Base-by-base conservation (phyloP, 2,329 filamentous ascomycete genomes). In the Arthrobotrys sphaeroides region DNA sequence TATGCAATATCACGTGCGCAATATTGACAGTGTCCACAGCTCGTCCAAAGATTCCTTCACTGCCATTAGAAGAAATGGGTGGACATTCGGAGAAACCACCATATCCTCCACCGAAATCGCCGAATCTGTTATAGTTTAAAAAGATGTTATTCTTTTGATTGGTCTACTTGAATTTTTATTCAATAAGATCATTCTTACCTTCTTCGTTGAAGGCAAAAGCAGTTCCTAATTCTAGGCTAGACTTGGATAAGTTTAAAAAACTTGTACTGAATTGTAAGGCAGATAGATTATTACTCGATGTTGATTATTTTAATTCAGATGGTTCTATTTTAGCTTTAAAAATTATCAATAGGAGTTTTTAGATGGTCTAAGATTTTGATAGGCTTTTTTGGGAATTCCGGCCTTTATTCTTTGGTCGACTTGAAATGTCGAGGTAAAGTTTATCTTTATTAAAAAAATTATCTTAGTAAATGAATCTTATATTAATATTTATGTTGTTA, bases 341-440 rank as follows among this genome's bases (percentile, higher is more conserved):
- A 0, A 91, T 96, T 1, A 93, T 97, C 0, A 92, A 91, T 2
- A 93, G 93, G 6, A 97, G 85, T 83, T 91, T 95, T 5, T 92
- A 92, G 79, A 97, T 97, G 0, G 90, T 96, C 82, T 92, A 94
- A 82, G 90, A 92, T 77, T 93, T 91, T n/a, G 72, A 75, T 4
- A 13, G 36, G 79, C 84, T 87, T 72, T 84, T 87, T 80, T 84
- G 86, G 79, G 83, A 90, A 74, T 80, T 87, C 82, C 79, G 89
- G 83, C 81, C 85, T 87, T 3, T 87, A 81, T 59, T 83, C 83
- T 77, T 83, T 83, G 62, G 86, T 53, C 82, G 84, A 1, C 88
- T 86, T 64, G 86, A 86, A 83, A 91, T 93, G 91, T 96, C 95
- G 88, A 95, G 92, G 69, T 96, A 86, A 5, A 90, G 51, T 4